Evolutionary conservation across 2,329 filamentous ascomycete genomes (phyloP), one percentile per base, ranked within the genome.

Genomic region (Chrysoporthe cubensis): DNA sequence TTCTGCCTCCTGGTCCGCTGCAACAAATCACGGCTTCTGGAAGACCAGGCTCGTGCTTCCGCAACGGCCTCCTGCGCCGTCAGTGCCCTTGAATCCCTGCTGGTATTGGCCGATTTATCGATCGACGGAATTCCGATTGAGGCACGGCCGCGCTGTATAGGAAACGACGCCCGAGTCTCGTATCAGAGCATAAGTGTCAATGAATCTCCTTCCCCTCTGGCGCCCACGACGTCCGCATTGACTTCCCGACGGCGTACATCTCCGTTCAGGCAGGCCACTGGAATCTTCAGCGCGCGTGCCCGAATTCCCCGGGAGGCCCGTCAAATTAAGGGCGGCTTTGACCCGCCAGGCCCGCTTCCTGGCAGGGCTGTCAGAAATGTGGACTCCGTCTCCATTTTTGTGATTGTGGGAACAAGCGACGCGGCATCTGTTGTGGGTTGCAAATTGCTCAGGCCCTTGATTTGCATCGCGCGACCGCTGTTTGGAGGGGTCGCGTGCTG

Each of bases 311-410:
- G 68, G 68, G 59, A 66, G 62, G 62, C 62, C 68, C 68, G 68
- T 64, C 68, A 68, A 68, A 70, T 68, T 68, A 65, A 54, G 65
- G 68, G 66, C 68, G 48, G 66, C 52, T 32, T 52, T 60, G 63
- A 57, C 62, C 66, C 66, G 54, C 59, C 52, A 50, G 64, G 65
- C 50, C 62, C 62, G 59, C 60, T 65, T 40, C 37, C 57, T 70
- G 66, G 62, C 68, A 65, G 65, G 62, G 65, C 68, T 65, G 66
- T 61, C 68, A 68, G 52, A 62, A 40, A 16, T 42, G 64, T 66
- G 67, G 66, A 65, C 50, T 37, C 37, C 43, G 56, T 59, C 62
- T 56, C 60, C 67, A 64, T 67, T 61, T 57, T 56, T 48, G 52
- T 56, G 62, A 43, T 48, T 42, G 62, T 67, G 62, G 50, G 64